Evolutionary conservation across 2,329 filamentous ascomycete species (phyloP).

Genomic region (Graphium sp.): DNA sequence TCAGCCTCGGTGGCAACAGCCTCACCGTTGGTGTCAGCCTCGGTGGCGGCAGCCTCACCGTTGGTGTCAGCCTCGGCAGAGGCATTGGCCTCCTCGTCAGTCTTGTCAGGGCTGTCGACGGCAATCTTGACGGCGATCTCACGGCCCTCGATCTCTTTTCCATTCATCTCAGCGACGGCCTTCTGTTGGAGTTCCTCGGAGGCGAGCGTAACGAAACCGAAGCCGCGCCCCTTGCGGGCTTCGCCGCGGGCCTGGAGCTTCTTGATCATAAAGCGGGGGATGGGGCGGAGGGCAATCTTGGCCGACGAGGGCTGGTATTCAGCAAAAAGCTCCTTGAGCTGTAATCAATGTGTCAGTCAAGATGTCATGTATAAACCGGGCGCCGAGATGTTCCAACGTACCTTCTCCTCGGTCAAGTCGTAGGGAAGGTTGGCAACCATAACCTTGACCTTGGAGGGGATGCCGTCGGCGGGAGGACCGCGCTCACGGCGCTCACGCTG

Average conservation of each 20-base stretch:
- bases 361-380: neutral
- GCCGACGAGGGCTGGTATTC: constrained; percentile 85
- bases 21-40: constrained; percentile 20
- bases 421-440: constrained; percentile 99
- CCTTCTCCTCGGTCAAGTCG: constrained; percentile 94
- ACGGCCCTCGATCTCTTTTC: constrained; percentile 95
- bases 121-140: constrained; percentile 99
- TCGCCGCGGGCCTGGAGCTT: constrained; percentile 97
- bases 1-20: constrained; percentile 12
- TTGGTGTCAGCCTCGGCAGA: constrained; percentile 20
- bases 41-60: constrained; percentile 15
- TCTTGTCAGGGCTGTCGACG: constrained; percentile 98
- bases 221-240: constrained; percentile 96
- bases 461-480: constrained; percentile 89
- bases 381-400: constrained; percentile 22
- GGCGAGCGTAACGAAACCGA: constrained; percentile 91
- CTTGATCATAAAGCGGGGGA: constrained; percentile 99
- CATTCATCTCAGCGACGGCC: constrained; percentile 96
- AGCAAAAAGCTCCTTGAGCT: constrained; percentile 96
- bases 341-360: constrained; percentile 6
- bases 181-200: constrained; percentile 95
- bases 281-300: constrained; percentile 96
- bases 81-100: constrained; percentile 62
- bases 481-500: constrained; percentile 58
- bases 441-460: constrained; percentile 98